Evolutionary conservation across 306 rosid species (phyloP), one percentile per base, ranked within the genome.

Genomic region (Sesbania bispinosa): DNA sequence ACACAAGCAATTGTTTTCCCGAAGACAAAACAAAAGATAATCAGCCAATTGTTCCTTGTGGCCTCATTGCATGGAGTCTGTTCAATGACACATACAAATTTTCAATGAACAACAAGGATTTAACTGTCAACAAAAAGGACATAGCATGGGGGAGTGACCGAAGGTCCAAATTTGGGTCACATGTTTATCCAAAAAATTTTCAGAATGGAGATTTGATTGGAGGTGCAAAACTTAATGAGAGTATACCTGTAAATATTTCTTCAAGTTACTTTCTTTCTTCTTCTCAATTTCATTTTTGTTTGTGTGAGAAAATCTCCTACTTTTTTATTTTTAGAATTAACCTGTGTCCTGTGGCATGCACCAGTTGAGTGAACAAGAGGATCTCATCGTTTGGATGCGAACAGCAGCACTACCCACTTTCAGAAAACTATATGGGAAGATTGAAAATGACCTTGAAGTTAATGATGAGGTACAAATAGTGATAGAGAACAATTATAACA

Each of bases 381-480:
- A 93, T 84, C 90, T 93, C 19, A 93, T 93, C 4, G 97, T 93
- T 67, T 93, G 98, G 98, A 93, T 93, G 98, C 58, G 97, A 81
- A 84, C 93, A 2, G 92, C 97, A 13, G 93, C 98, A 14, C 20
- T 90, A 65, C 92, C 98, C 0, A 79, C 92, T 9, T 93, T 93
- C 76, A 82, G 98, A 80, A 93, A 93, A 77, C 79, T 90, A 0
- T 90, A 93, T 74, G 98, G 98, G 75, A 90, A 73, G 84, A 84
- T 90, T 48, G 96, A 90, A 71, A 38, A 65, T 45, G 89, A 90
- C 77, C 91, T 93, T 50, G 85, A 88, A 67, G 89, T 79, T 4
- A 78, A 83, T 66, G 90, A 85, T 42, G 77, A 41, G 71, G 55
- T 90, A 70, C 74, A 80, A 10, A 85, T 90, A 48, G 70, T 65